phyloP scores from a whole-genome alignment of 768 basidiomycete species.

The Nidula microcarpa region DNA sequence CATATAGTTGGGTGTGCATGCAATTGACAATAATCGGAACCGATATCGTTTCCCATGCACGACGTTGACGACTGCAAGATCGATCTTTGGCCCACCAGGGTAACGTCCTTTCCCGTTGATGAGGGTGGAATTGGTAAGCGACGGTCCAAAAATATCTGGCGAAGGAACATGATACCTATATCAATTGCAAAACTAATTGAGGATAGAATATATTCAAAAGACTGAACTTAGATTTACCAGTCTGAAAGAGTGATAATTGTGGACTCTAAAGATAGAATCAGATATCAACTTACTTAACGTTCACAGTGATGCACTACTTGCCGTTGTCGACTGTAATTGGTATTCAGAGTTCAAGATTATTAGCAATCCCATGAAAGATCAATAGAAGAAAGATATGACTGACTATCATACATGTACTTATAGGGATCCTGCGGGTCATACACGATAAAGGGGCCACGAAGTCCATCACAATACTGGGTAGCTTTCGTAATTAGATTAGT shows the following conservation, averaged over 20 bases:
- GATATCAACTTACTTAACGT: too few species aligned
- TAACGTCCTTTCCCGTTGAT: slow-evolving; percentile 38
- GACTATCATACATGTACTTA: slow-evolving; percentile 6
- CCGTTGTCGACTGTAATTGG: slow-evolving; percentile 23
- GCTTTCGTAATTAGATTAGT: background rate
- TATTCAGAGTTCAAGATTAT: too few species aligned
- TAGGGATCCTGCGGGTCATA: slow-evolving; percentile 34
- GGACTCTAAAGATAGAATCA: slow-evolving; percentile 13
- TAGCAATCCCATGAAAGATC: too few species aligned
- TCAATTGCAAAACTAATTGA: background rate
- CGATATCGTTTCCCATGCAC: slow-evolving; percentile 25
- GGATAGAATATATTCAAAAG: background rate
- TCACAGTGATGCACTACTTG: slow-evolving; percentile 10
- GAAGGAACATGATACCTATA: slow-evolving; percentile 18
- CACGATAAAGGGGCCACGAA: slow-evolving; percentile 36
- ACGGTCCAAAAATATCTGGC: slow-evolving; percentile 10
- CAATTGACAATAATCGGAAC: slow-evolving; percentile 17
- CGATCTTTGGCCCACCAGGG: slow-evolving; percentile 21
- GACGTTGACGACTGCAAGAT: slow-evolving; percentile 31
- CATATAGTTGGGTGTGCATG: slow-evolving; percentile 26
- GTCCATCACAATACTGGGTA: slow-evolving; percentile 30
- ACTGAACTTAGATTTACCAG: slow-evolving; percentile 16
- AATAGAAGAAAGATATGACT: too few species aligned
- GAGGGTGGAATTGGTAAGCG: slow-evolving; percentile 24
- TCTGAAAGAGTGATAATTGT: slow-evolving; percentile 37